Conservation (phyloP, 768 basidiomycete species). For the Termitomyces sp. region DNA sequence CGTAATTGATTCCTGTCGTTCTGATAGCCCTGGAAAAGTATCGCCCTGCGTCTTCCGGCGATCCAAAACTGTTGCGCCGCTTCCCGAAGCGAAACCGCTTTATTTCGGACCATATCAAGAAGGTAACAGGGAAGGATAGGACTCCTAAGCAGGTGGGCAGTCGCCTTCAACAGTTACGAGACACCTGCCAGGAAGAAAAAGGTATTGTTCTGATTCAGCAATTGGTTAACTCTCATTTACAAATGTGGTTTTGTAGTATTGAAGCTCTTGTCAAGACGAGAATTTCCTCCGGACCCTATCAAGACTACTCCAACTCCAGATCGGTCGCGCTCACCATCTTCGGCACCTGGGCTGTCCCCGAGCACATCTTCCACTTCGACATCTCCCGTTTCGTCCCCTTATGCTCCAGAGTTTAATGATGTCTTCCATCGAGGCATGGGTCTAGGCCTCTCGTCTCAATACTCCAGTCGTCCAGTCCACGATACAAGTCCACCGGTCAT, state of each 20-base stretch:
- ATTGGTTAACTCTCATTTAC: neutral
- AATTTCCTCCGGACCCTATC: slow-evolving; percentile 6
- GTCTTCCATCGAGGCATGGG: neutral
- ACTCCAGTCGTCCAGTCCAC: neutral
- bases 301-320: slow-evolving; percentile 3
- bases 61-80: slow-evolving; percentile 47
- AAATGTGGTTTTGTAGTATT: slow-evolving; percentile 12
- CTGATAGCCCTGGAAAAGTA: slow-evolving; percentile 49
- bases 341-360: slow-evolving; percentile 4
- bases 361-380: slow-evolving; percentile 7
- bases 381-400: slow-evolving; percentile 10
- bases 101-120: slow-evolving; percentile 58
- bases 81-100: slow-evolving; percentile 65
- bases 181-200: slow-evolving; percentile 50
- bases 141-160: slow-evolving; percentile 69
- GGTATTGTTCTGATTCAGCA: slow-evolving; percentile 32
- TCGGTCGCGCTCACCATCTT: slow-evolving; percentile 8
- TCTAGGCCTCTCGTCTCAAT: slow-evolving; percentile 1
- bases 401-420: slow-evolving; percentile 8
- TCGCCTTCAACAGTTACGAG: slow-evolving; percentile 61
- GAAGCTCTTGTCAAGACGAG: slow-evolving; percentile 17
- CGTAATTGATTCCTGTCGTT: neutral
- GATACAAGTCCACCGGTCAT: slow-evolving; percentile 3
- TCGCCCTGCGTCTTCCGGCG: slow-evolving; percentile 43
- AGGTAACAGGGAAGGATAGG: slow-evolving; percentile 46